Evolutionary conservation across 208 protist genomes (phyloP).

Genomic region (Leishmania amazonensis): DNA sequence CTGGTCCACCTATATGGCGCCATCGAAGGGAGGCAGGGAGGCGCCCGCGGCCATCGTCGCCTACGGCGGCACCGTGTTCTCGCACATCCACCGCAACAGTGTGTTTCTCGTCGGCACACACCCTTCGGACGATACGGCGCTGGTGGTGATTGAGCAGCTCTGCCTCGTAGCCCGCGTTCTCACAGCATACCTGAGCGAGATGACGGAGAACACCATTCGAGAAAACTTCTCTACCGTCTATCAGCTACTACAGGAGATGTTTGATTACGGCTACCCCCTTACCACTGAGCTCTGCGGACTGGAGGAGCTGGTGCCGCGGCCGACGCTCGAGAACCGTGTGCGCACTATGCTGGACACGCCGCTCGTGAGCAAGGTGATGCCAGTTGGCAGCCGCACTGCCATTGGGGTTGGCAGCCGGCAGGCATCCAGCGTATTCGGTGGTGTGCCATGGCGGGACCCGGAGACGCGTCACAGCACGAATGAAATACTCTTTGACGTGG

Average conservation of each 20-base stretch:
- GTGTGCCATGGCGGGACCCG: slow-evolving; percentile 83
- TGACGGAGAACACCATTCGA: slow-evolving; percentile 78
- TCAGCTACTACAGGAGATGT: slow-evolving; percentile 92
- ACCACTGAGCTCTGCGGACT: slow-evolving; percentile 84
- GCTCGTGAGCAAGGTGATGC: slow-evolving; percentile 32
- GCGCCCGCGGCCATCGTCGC: slow-evolving; percentile 54
- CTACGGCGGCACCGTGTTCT: slow-evolving; percentile 66
- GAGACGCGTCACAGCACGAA: slow-evolving; percentile 75
- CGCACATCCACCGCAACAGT: slow-evolving; percentile 71
- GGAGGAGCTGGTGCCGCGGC: slow-evolving; percentile 87
- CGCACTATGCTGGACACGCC: slow-evolving; percentile 67
- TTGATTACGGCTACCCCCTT: slow-evolving; percentile 93
- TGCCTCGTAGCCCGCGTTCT: slow-evolving; percentile 63
- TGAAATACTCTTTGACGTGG: slow-evolving; percentile 94
- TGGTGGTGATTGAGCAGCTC: slow-evolving; percentile 83
- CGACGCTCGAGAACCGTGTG: slow-evolving; percentile 83
- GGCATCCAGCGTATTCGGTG: slow-evolving; percentile 9
- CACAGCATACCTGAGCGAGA: slow-evolving; percentile 73
- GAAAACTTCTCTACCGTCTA: slow-evolving; percentile 93
- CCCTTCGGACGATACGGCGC: slow-evolving; percentile 64
- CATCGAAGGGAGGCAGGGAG: slow-evolving; percentile 34
- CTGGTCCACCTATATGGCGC: slow-evolving; percentile 67
- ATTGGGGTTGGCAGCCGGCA: slow-evolving; percentile 27
- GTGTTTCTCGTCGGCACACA: slow-evolving; percentile 76
- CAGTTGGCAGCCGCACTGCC: slow-evolving; percentile 11